Percentiles rank a stretch among this genome's conserved stretches.
Evolutionary conservation across 129 eudicot species (phyloP).

Genomic region (Escallonia herrerae): DNA sequence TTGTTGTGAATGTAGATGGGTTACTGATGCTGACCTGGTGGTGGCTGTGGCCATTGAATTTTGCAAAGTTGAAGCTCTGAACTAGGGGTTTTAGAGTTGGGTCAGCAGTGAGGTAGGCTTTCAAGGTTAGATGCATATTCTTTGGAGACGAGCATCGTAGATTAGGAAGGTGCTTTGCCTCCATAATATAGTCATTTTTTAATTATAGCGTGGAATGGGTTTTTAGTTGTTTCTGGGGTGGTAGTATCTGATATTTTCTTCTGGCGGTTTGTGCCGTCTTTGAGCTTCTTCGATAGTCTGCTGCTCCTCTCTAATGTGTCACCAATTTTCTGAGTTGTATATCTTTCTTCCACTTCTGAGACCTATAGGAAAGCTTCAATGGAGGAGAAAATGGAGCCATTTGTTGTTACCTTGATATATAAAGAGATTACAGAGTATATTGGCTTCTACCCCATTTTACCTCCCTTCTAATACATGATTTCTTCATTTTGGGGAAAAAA

Average conservation of each 20-base stretch:
- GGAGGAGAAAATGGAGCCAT: conserved; percentile 26
- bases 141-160: conserved; percentile 45
- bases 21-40: conserved; percentile 10
- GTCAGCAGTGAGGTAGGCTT: conserved; percentile 11
- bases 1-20: background rate
- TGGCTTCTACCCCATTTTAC: too few species aligned
- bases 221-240: conserved; percentile 15
- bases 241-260: conserved; percentile 10
- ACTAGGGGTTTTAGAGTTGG: conserved; percentile 21
- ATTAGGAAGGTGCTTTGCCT: conserved; percentile 32
- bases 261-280: conserved; percentile 19
- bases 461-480: too few species aligned
- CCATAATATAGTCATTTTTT: conserved; percentile 40
- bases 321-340: conserved; percentile 24
- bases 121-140: conserved; percentile 40
- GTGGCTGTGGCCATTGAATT: conserved; percentile 19
- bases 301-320: background rate
- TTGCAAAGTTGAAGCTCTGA: conserved; percentile 9
- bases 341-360: conserved; percentile 22
- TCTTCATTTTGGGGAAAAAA: too few species aligned
- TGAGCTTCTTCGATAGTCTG: conserved; percentile 1
- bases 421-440: conserved; percentile 16
- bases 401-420: conserved; percentile 48
- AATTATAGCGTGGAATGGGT: conserved; percentile 26
- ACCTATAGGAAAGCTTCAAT: conserved; percentile 24